phyloP scores from a whole-genome alignment of 208 protist genomes.

The Paratrypanosoma confusum region DNA sequence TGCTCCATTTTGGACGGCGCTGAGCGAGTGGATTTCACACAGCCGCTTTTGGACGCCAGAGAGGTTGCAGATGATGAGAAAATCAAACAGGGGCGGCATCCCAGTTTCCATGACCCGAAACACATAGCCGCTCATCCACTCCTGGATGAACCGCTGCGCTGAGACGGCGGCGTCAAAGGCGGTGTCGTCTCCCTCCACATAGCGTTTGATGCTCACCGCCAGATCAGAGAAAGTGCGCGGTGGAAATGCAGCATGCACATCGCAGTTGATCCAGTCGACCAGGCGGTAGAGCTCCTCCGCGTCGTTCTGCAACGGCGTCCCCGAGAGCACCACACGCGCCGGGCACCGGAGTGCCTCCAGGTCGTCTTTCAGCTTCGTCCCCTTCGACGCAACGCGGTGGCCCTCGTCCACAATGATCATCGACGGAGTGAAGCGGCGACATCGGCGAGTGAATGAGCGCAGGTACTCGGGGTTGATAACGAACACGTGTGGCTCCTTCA shows the following conservation, averaged over 20 bases:
- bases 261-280: conserved; percentile 65
- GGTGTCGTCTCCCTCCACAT: conserved; percentile 58
- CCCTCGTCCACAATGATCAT: conserved; percentile 83
- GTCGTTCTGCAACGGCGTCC: conserved; percentile 85
- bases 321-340: conserved; percentile 68
- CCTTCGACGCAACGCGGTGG: conserved; percentile 57
- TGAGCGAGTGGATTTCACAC: conserved; percentile 10
- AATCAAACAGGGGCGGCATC: conserved; percentile 76
- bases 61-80: conserved; percentile 64
- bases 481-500: not conserved
- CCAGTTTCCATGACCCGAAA: conserved; percentile 74
- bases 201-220: conserved; percentile 44
- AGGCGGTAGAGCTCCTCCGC: conserved; percentile 71
- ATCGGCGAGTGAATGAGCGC: conserved; percentile 29
- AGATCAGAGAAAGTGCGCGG: conserved; percentile 39
- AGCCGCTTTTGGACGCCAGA: conserved; percentile 34
- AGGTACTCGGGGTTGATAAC: conserved; percentile 19
- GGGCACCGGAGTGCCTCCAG: conserved; percentile 39
- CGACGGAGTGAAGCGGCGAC: conserved; percentile 35
- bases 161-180: conserved; percentile 32
- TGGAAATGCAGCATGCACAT: conserved; percentile 36
- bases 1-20: not conserved
- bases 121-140: conserved; percentile 79
- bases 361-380: conserved; percentile 41
- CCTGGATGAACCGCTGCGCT: conserved; percentile 65